These are phyloP conservation scores for Berberis thunbergii DNA, from an alignment of 164 flowering plant species.

Conservation along the genomic window DNA sequence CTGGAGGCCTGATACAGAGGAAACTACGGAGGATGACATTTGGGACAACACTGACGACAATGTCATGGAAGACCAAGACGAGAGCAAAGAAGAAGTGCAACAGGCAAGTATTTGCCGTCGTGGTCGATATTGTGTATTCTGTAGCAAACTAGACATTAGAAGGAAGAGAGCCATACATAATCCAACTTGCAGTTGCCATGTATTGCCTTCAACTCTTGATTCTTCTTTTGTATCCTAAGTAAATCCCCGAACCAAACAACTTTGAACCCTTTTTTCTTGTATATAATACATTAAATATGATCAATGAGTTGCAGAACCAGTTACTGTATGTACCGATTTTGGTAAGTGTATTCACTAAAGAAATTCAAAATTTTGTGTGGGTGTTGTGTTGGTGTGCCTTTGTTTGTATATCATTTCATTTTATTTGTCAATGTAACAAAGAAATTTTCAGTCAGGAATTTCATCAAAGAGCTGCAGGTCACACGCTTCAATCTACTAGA, in stretches of 20 bases:
- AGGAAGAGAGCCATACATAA: conserved; percentile 39
- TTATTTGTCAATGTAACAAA: too few relatives aligned
- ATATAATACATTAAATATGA: conserved; percentile 3
- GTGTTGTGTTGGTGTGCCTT: background rate
- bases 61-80: conserved; percentile 9
- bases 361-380: background rate
- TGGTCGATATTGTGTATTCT: conserved; percentile 50
- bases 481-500: too few relatives aligned
- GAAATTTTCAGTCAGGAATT: too few relatives aligned
- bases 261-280: conserved; percentile 2
- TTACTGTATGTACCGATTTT: background rate
- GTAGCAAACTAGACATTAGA: conserved; percentile 47
- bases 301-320: background rate
- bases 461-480: too few relatives aligned
- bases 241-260: too few relatives aligned
- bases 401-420: too few relatives aligned
- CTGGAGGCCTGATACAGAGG: conserved; percentile 17
- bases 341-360: background rate
- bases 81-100: conserved; percentile 14
- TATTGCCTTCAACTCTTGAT: conserved; percentile 10
- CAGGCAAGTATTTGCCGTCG: background rate
- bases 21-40: conserved; percentile 15
- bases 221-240: conserved; percentile 7
- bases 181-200: conserved; percentile 45
- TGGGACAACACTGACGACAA: conserved; percentile 6